These are phyloP conservation scores for Tilletiaria anomala DNA, from an alignment of 1,284 basidiomycete genomes.

Conservation along the genomic window DNA sequence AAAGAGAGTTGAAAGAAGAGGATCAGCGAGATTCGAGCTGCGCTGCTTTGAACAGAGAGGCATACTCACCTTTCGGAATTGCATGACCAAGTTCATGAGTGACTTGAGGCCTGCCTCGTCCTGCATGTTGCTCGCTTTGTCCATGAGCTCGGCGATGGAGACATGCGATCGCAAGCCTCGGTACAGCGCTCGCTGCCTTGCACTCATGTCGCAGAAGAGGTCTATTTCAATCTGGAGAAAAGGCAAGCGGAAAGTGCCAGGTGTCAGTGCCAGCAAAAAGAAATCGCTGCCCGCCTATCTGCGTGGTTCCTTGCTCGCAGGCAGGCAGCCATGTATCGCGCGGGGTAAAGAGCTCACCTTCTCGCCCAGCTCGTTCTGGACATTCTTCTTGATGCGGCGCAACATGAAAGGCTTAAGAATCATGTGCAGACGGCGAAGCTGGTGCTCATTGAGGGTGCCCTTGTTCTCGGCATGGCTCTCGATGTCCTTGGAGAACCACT, in stretches of 20 bases:
- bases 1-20: no score
- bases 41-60: no score
- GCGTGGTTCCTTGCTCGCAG: no score
- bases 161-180: conserved; percentile 78
- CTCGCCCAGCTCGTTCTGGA: conserved; percentile 98
- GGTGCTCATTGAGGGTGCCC: conserved; percentile 77
- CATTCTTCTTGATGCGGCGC: conserved; percentile 89
- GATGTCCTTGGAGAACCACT: conserved; percentile 99
- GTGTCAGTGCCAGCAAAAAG: no score
- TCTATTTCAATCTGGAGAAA: no score
- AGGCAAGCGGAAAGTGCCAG: no score
- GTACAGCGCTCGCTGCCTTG: conserved; percentile 85
- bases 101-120: conserved; percentile 81
- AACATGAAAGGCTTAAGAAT: conserved; percentile 99
- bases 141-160: conserved; percentile 83
- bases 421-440: conserved; percentile 90
- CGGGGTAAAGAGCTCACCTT: no score
- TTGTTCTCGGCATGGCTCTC: conserved; percentile 74
- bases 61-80: conserved; percentile 99
- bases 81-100: conserved; percentile 99
- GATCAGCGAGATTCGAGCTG: conserved; percentile 1
- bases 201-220: conserved; percentile 83
- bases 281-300: no score
- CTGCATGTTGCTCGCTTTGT: conserved; percentile 71
- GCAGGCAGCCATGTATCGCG: no score